Conservation (phyloP, 1,139 yeast genomes). For the Suhomyces chickasaworum region DNA sequence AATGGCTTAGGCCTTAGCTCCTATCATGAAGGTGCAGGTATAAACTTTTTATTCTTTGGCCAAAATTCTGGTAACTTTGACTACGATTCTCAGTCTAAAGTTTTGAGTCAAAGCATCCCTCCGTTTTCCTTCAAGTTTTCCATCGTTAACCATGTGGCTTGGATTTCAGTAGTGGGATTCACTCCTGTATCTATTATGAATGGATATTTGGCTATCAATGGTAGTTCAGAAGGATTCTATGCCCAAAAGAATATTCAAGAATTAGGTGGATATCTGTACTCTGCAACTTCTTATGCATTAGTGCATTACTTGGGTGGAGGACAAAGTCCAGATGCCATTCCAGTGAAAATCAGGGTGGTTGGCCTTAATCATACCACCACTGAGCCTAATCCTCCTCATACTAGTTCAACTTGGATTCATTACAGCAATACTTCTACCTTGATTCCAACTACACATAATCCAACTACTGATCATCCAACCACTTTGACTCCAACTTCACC, state of each 20-base stretch:
- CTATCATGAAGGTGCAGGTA: conserved; percentile 58
- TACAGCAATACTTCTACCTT: not conserved
- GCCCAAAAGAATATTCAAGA: conserved; percentile 46
- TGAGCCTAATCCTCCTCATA: conserved; percentile 13
- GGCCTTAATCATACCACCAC: conserved; percentile 2
- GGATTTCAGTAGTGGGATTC: conserved; percentile 21
- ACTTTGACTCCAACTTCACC: not conserved
- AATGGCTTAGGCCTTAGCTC: conserved; percentile 8
- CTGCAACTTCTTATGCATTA: conserved; percentile 30
- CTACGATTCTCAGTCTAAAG: conserved; percentile 10
- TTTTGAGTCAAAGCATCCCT: not conserved
- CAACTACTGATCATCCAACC: conserved; percentile 13
- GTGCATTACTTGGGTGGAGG: conserved; percentile 15
- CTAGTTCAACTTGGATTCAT: not conserved
- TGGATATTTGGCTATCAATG: conserved; percentile 32
- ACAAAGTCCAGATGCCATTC: conserved; percentile 23
- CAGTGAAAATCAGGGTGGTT: conserved; percentile 21
- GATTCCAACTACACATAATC: conserved; percentile 4
- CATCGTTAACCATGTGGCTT: conserved; percentile 14
- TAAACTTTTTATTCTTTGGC: conserved; percentile 47
- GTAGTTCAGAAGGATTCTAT: conserved; percentile 34
- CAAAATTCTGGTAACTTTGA: conserved; percentile 11
- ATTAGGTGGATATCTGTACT: conserved; percentile 39
- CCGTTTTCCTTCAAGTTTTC: conserved; percentile 3
- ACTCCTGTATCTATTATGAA: conserved; percentile 20